Evolutionary conservation across 176 grass and related monocot genomes (phyloP).

Genomic region (Carex scoparia): DNA sequence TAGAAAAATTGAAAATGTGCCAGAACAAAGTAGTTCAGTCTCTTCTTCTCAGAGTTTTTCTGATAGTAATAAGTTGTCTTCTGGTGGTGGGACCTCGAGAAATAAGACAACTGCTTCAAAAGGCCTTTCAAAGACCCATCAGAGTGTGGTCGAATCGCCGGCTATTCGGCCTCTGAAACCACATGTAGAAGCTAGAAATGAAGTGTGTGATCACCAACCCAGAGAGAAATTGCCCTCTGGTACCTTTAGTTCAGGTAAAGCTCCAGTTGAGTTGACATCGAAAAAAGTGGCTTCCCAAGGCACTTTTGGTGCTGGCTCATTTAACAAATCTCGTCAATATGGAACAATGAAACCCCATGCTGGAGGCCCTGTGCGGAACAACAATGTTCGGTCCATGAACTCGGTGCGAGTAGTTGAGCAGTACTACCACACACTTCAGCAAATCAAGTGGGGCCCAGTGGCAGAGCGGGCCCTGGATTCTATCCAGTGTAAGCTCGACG

Average conservation of each 20-base stretch:
- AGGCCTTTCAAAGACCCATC: slow-evolving; percentile 18
- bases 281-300: slow-evolving; percentile 31
- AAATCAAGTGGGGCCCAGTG: slow-evolving; percentile 79
- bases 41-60: slow-evolving; percentile 44
- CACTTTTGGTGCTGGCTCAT: slow-evolving; percentile 32
- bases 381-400: slow-evolving; percentile 43
- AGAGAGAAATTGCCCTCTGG: slow-evolving; percentile 43
- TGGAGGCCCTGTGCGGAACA: slow-evolving; percentile 22
- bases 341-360: slow-evolving; percentile 43
- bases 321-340: slow-evolving; percentile 39
- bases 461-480: slow-evolving; percentile 59
- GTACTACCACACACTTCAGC: slow-evolving; percentile 76
- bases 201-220: slow-evolving; percentile 38
- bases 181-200: slow-evolving; percentile 40
- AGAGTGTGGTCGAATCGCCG: slow-evolving; percentile 27
- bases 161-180: slow-evolving; percentile 28
- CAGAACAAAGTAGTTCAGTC: slow-evolving; percentile 24
- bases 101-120: slow-evolving; percentile 38
- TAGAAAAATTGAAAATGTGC: background rate
- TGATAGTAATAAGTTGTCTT: slow-evolving; percentile 21
- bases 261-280: slow-evolving; percentile 32
- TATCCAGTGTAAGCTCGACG: slow-evolving; percentile 69
- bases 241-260: slow-evolving; percentile 39
- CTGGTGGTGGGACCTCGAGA: slow-evolving; percentile 28
- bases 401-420: slow-evolving; percentile 59